phyloP scores from a whole-genome alignment of 768 basidiomycete species.

The Stropharia rugosoannulata region DNA sequence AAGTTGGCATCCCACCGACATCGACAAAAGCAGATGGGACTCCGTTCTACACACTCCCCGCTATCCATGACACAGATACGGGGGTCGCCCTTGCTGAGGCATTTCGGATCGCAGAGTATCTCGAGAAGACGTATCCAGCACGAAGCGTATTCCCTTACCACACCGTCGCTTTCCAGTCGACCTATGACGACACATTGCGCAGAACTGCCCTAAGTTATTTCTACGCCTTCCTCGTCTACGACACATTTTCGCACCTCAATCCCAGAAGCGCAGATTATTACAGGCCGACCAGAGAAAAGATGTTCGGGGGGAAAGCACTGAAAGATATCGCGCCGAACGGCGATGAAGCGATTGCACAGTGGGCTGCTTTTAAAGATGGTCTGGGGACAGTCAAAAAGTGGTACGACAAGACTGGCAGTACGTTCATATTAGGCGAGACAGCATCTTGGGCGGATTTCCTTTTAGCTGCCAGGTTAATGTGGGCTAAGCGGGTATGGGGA shows the following conservation, averaged over 20 bases:
- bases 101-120: constrained; percentile 9
- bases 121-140: constrained; percentile 6
- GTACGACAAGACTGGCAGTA: not conserved
- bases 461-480: constrained; percentile 16
- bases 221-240: not conserved
- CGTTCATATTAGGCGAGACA: constrained; percentile 5
- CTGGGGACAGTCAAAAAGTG: not conserved
- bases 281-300: not conserved
- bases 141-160: not conserved
- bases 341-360: constrained; percentile 24
- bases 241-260: not conserved
- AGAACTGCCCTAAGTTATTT: not conserved
- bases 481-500: constrained; percentile 26
- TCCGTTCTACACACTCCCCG: not conserved
- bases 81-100: not conserved
- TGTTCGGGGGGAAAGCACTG: not conserved
- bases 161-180: not conserved
- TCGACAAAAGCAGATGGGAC: not conserved
- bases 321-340: not conserved
- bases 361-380: constrained; percentile 20
- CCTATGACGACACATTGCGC: not conserved
- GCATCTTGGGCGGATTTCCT: constrained; percentile 4
- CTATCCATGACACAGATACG: not conserved
- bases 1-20: not conserved
- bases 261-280: not conserved